Percentiles rank a stretch among this genome's conserved stretches.
These are phyloP conservation scores for Monascus purpureus DNA, from an alignment of 495 filamentous ascomycete genomes.

Conservation along the genomic window DNA sequence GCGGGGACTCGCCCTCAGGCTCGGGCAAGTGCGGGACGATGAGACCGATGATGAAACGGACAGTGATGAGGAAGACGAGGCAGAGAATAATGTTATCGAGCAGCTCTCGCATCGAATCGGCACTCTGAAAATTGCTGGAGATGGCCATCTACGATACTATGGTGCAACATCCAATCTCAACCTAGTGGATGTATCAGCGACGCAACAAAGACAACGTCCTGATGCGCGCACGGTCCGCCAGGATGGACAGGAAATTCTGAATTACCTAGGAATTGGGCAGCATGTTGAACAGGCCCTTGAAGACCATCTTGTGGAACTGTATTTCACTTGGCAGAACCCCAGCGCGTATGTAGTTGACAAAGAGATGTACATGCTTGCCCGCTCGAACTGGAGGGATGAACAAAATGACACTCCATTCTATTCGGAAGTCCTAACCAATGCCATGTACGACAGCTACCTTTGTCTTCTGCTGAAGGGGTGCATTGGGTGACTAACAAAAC, in stretches of 20 bases:
- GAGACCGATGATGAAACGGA: constrained; percentile 21
- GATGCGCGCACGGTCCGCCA: constrained; percentile 34
- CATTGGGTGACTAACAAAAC: too few species aligned
- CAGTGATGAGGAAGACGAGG: constrained; percentile 30
- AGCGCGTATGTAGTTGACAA: constrained; percentile 36
- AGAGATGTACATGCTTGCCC: constrained; percentile 30
- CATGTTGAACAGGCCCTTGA: constrained; percentile 28
- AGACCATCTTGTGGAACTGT: constrained; percentile 33
- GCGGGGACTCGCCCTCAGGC: too few species aligned
- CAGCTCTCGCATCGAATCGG: constrained; percentile 34
- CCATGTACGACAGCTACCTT: too few species aligned
- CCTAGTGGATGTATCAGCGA: constrained; percentile 29
- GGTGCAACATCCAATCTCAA: constrained; percentile 37
- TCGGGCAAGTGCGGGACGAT: too few species aligned
- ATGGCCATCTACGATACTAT: constrained; percentile 35
- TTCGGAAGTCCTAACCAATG: constrained; percentile 35
- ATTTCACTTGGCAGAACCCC: constrained; percentile 39
- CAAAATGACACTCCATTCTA: constrained; percentile 33
- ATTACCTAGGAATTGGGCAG: constrained; percentile 29
- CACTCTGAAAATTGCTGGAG: constrained; percentile 32
- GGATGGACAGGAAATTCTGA: constrained; percentile 32
- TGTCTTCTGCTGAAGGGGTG: too few species aligned
- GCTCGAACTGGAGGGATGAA: constrained; percentile 27
- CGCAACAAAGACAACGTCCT: constrained; percentile 34
- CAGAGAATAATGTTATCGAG: constrained; percentile 31